Evolutionary conservation across 75 land plant genomes (phyloP).

Genomic region (Azolla pinnata): DNA sequence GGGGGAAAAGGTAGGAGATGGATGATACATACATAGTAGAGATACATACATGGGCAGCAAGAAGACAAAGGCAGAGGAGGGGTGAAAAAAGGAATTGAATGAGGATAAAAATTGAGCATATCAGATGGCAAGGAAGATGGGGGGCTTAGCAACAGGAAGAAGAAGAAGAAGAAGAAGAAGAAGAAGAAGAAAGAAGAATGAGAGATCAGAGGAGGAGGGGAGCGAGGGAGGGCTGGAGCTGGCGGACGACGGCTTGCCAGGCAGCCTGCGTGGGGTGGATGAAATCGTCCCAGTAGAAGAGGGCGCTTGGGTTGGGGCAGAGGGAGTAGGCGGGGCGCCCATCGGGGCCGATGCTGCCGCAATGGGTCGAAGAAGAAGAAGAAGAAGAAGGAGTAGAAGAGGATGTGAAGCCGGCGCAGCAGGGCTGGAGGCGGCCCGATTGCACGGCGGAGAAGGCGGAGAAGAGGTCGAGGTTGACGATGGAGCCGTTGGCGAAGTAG

Average conservation of each 20-base stretch:
- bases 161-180: too few relatives aligned
- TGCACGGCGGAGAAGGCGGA: slow-evolving; percentile 22
- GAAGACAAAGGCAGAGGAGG: too few relatives aligned
- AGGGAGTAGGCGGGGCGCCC: slow-evolving; percentile 24
- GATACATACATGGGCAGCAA: too few relatives aligned
- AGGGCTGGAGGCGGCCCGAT: slow-evolving; percentile 24
- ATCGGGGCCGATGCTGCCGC: slow-evolving; percentile 22
- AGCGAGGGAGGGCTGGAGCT: slow-evolving; percentile 11
- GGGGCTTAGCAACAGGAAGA: too few relatives aligned
- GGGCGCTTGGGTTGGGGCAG: slow-evolving; percentile 24
- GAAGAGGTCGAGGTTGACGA: slow-evolving; percentile 28
- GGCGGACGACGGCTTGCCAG: slow-evolving; percentile 20
- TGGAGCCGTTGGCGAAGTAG: slow-evolving; percentile 5
- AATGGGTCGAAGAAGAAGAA: not conserved
- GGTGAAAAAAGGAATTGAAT: too few relatives aligned
- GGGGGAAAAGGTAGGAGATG: too few relatives aligned
- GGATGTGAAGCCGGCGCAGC: not conserved
- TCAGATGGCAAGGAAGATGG: too few relatives aligned
- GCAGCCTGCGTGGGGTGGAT: slow-evolving; percentile 39
- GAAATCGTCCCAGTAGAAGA: slow-evolving; percentile 39
- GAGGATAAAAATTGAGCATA: too few relatives aligned
- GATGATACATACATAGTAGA: too few relatives aligned
- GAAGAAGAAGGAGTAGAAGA: not conserved
- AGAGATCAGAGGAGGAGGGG: too few relatives aligned
- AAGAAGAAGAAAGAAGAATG: too few relatives aligned